Base-by-base conservation (phyloP, 2,329 filamentous ascomycete genomes). In the Emmonsiellopsis sp. region DNA sequence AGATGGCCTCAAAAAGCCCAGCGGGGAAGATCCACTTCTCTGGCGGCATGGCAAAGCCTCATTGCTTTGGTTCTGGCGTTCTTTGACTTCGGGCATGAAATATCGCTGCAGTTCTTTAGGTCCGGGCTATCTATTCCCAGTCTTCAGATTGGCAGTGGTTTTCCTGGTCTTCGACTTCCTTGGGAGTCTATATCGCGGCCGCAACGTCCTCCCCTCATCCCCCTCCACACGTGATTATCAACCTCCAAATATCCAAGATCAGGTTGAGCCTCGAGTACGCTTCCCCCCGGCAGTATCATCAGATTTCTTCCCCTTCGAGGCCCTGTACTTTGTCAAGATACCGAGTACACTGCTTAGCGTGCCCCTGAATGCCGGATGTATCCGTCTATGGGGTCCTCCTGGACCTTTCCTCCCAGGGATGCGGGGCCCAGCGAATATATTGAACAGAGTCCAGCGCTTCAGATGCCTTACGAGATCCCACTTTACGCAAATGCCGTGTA, bases 401-500 rank as follows among this genome's bases (percentile, higher is more conserved):
- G 13, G 21, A 11, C 44, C 11, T 32, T 13, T 13, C 3, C 21
- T 47, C 33, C 48, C 34, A 17, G 14, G 21, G 36, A 7, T 32
- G 2, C 13, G 3, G 37, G 21, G 17, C 42, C 11, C 37, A 42
- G 9, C 8, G 33, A 37, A 48, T 21, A 32, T 21, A 2, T 43
- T 17, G 10, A 21, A 3, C 49, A 44, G 42, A 53, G 34, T 51
- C 44, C 42, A 37, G 51, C 34, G 46, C 56, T 52, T 50, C 53
- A 56, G 51, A 59, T 46, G 52, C 63, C 66, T 5, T 65, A 66
- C 43, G 65, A 72, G 40, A 65, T 72, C 21, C 67, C 70, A 9
- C 63, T 71, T 47, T 72, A 66, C 60, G 62, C 80, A 63, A 93
- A 93, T 68, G 87, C 85, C 21, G 85, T 89, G 14, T 93, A 92